Conservation (phyloP, 1,284 basidiomycete species). For the Coriolopsis trogii region DNA sequence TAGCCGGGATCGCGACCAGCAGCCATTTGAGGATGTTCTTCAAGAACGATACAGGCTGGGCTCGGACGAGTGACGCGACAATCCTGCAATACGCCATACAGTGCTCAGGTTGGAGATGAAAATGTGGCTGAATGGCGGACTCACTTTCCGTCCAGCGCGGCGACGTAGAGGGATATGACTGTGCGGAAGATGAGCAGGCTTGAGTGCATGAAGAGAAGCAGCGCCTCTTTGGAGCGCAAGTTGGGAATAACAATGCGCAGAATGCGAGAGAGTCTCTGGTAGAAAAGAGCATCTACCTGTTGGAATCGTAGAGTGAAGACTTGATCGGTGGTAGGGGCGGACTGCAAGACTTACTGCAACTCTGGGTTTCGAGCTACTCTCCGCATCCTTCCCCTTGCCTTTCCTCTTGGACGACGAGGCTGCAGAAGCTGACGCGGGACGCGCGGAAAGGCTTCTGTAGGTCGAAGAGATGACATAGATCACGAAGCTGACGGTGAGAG, state of each 20-base stretch:
- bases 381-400: conserved; percentile 44
- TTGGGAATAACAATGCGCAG: conserved; percentile 90
- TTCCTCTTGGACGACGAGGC: conserved; percentile 33
- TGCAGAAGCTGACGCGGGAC: conserved; percentile 33
- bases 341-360: conserved; percentile 59
- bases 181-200: conserved; percentile 88
- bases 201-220: conserved; percentile 87
- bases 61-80: conserved; percentile 93
- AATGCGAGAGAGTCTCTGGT: conserved; percentile 77
- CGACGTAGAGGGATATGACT: conserved; percentile 93
- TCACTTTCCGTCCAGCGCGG: conserved; percentile 90
- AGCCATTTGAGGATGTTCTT: conserved; percentile 90
- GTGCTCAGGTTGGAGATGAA: not conserved
- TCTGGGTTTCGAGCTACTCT: conserved; percentile 48
- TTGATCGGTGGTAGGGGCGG: not conserved
- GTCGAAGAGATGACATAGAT: conserved; percentile 64
- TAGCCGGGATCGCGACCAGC: conserved; percentile 91
- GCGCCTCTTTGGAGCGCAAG: conserved; percentile 83
- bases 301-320: not conserved
- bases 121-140: conserved; percentile 31
- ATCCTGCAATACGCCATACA: conserved; percentile 56
- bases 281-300: conserved; percentile 90
- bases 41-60: conserved; percentile 80
- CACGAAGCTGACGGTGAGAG: conserved; percentile 65
- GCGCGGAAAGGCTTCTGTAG: conserved; percentile 53